Evolutionary conservation across 495 filamentous ascomycete genomes (phyloP).

Genomic region (Penicillium antarcticum): DNA sequence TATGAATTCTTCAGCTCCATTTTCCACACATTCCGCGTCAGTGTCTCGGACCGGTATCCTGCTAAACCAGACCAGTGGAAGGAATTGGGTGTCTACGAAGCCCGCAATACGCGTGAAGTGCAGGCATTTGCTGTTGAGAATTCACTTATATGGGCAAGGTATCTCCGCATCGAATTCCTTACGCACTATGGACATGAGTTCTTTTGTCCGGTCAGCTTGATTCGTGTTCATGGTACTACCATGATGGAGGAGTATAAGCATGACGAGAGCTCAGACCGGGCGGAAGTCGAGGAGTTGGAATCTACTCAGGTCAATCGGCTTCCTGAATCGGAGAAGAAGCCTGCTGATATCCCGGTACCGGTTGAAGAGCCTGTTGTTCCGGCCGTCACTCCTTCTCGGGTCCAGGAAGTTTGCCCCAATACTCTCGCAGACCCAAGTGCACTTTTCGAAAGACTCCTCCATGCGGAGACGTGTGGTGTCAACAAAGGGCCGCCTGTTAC

Average conservation of each 20-base stretch:
- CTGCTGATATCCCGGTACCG: neutral
- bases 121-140: conserved; percentile 92
- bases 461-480: conserved; percentile 17
- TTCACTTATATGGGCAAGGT: conserved; percentile 92
- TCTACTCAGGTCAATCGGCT: conserved; percentile 37
- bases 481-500: conserved; percentile 10
- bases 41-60: conserved; percentile 89
- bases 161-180: conserved; percentile 85
- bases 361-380: neutral
- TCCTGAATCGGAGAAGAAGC: conserved; percentile 4
- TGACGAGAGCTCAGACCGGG: conserved; percentile 61
- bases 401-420: conserved; percentile 14
- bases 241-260: conserved; percentile 92
- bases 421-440: conserved; percentile 10
- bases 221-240: conserved; percentile 90
- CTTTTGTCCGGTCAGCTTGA: conserved; percentile 87
- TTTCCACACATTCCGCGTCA: conserved; percentile 84
- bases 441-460: conserved; percentile 8
- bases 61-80: conserved; percentile 91
- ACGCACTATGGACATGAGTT: conserved; percentile 95
- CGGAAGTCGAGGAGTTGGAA: conserved; percentile 49
- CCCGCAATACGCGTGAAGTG: conserved; percentile 85
- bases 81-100: conserved; percentile 82
- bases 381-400: conserved; percentile 1
- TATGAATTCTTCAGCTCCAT: conserved; percentile 99